Conservation (phyloP, 805 yeast species). For the Hanseniaspora pseudoguilliermondii region DNA sequence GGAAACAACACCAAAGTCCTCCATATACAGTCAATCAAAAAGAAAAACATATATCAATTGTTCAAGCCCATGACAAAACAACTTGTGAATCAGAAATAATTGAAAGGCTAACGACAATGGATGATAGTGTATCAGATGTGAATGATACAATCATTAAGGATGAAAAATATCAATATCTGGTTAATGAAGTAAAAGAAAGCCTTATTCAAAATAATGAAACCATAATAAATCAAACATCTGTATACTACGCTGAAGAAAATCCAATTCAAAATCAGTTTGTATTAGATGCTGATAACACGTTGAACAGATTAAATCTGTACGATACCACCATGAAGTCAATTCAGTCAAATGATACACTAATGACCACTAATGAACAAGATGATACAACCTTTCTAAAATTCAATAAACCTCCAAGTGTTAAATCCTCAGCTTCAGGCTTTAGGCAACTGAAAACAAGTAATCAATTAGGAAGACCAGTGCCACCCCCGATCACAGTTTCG, state of each 20-base stretch:
- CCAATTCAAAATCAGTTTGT: constrained; percentile 1
- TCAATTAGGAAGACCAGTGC: background rate
- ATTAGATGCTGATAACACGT: constrained; percentile 9
- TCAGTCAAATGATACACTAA: background rate
- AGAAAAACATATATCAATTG: background rate
- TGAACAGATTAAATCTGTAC: background rate
- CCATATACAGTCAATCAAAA: background rate
- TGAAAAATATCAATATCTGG: background rate
- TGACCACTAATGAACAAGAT: background rate
- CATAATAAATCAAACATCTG: background rate
- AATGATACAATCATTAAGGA: background rate
- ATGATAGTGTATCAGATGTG: background rate
- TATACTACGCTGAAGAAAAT: background rate
- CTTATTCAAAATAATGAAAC: background rate
- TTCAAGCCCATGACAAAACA: background rate
- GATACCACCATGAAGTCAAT: background rate
- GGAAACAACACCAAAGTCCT: background rate
- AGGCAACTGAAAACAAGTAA: background rate
- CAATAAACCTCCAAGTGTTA: constrained; percentile 11
- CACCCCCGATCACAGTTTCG: background rate
- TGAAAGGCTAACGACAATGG: background rate
- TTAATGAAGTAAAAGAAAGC: background rate
- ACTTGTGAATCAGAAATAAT: background rate
- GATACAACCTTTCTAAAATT: background rate
- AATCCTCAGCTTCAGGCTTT: constrained; percentile 13